Evolutionary conservation across 768 basidiomycete genomes (phyloP).

Genomic region (Serpula lacrymans): DNA sequence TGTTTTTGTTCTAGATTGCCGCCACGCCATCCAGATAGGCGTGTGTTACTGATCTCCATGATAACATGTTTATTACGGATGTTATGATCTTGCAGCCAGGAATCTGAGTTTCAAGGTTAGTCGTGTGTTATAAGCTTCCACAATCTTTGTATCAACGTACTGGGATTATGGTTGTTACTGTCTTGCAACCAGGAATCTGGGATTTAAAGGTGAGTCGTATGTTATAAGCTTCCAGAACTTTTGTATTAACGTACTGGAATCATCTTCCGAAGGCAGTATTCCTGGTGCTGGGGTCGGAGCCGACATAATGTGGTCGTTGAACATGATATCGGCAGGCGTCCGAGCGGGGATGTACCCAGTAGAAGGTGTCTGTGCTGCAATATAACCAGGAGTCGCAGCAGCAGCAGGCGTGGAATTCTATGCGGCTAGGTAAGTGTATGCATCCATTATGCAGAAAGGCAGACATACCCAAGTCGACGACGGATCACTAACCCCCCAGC

Average conservation of each 20-base stretch:
- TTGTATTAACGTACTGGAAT: conserved; percentile 13
- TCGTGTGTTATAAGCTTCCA: conserved; percentile 12
- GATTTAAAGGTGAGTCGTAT: conserved; percentile 10
- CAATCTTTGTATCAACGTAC: conserved; percentile 32
- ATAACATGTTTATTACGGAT: conserved; percentile 26
- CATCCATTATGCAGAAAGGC: conserved; percentile 10
- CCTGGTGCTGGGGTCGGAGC: conserved; percentile 31
- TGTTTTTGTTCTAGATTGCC: conserved; percentile 25
- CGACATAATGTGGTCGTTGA: conserved; percentile 13
- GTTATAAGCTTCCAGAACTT: not conserved
- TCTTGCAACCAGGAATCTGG: conserved; percentile 27
- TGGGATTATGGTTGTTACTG: conserved; percentile 18
- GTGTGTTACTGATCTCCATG: conserved; percentile 25
- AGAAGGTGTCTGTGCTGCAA: conserved; percentile 26
- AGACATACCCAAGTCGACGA: conserved; percentile 26
- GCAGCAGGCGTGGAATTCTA: conserved; percentile 38
- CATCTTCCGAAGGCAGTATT: conserved; percentile 22
- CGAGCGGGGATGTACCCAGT: conserved; percentile 26
- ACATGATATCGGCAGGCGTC: conserved; percentile 22
- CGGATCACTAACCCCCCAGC: conserved; percentile 24
- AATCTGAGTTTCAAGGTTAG: conserved; percentile 16
- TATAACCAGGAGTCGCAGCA: conserved; percentile 36
- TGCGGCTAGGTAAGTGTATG: conserved; percentile 30
- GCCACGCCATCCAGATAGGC: conserved; percentile 18
- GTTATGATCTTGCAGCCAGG: conserved; percentile 23